Evolutionary conservation across 805 yeast genomes (phyloP), one percentile per base, ranked within the genome.

Genomic region (Candida krabiensis): DNA sequence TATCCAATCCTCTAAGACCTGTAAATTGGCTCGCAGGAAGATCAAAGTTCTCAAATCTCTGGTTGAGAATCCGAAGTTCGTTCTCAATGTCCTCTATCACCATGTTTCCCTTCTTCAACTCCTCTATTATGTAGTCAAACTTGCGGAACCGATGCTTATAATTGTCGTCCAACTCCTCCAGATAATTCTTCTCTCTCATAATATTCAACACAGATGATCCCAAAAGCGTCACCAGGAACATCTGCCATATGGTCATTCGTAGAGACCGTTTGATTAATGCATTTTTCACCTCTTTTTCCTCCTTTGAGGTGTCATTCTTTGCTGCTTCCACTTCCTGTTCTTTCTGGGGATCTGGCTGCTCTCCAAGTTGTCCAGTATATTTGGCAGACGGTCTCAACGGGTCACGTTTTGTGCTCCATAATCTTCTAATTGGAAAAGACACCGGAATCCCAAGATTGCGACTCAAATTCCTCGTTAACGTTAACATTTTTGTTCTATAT

Each of bases 151-250:
- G 66, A 25, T 67, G 52, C 7, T 49, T 47, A 45, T 73, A 72
- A 14, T 65, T 64, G 21, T 64, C 66, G 21, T 58, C 59, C 29
- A 75, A 49, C 19, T 61, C 63, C 23, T 73, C 79, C n/a, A 60
- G 49, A 24, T 65, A 64, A 41, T 69, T 71, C 30, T 72, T 60
- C 38, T 62, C 69, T 33, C 69, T 60, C 64, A 72, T 70, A 28
- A 70, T 62, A 41, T 75, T 77, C 24, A 75, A 63, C 4, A 71
- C 75, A 4, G 69, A 69, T 2, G 79, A 64, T 5, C 64, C 59
- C 2, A 56, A 34, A 12, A 57, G 36, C 4, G 60, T 57, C 17
- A 61, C 43, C 8, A 61, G 37, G 24, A 60, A 50, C 49, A 60
- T 46, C 35, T 60, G 64, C 55, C 58, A 54, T 13, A 58, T 37